Evolutionary conservation across 1,284 basidiomycete genomes (phyloP), one percentile per base, ranked within the genome.

Genomic region (Naganishia liquefaciens): DNA sequence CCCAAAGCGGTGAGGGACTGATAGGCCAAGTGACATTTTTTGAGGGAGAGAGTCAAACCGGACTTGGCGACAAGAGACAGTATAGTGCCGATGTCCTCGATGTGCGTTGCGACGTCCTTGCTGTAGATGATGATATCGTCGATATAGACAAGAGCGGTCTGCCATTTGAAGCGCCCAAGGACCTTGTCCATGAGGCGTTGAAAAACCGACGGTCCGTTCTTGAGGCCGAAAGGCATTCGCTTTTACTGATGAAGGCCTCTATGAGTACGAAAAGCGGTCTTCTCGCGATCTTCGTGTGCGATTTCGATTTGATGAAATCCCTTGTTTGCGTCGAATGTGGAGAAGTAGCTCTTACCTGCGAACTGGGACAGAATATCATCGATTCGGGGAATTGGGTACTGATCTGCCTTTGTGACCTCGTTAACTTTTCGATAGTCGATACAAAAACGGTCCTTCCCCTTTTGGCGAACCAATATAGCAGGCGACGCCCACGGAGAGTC

Each of bases 251-350:
- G 80, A 0, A 81, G 68, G 1, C 81, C 81, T 44, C 68, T 62
- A 65, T 81, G 80, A 0, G 77, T 76, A 19, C 77, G 63, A 75
- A 79, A 82, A 0, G 80, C 80, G 0, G 79, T 76, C 63, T 79
- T 80, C 60, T 77, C 71, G 7, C 67, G 65, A 23, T 75, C 77
- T 7, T 75, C 67, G 0, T 69, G 60, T 0, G 55, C 64, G 28
- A 82, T 74, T 13, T 69, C 69, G 0, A 82, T 54, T 58, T 82
- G 81, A 7, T 75, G 79, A 62, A 82, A 82, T 7, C 80, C 78
- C 0, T 80, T 70, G 4, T 80, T 65, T 0, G 79, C 78, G 67
- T 82, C 80, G 9, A 82, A 65, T 0, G 77, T 72, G 2, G 77
- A 72, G 1, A 82, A 68, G 13, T 71, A 74, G 62, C 77, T 73